These are phyloP conservation scores for Coemansia asiatica DNA, from an alignment of 192 early-diverging fungal genomes.

Conservation along the genomic window DNA sequence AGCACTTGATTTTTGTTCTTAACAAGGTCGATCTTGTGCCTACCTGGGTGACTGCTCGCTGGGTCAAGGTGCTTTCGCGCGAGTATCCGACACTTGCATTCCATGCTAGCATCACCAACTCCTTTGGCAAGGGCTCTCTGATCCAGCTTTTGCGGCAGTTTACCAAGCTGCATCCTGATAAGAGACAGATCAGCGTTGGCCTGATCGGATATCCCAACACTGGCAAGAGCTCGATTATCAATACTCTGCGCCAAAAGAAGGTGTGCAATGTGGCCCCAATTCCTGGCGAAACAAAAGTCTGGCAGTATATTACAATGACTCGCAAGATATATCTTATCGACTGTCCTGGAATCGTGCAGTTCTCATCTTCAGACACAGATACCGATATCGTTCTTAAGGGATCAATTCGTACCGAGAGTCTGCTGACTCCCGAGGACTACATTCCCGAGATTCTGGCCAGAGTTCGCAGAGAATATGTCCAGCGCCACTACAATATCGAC, in stretches of 20 bases:
- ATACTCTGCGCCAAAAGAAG: conserved; percentile 92
- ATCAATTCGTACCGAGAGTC: conserved; percentile 91
- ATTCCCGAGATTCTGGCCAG: conserved; percentile 79
- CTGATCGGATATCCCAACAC: conserved; percentile 98
- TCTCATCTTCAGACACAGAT: conserved; percentile 82
- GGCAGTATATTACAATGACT: conserved; percentile 99
- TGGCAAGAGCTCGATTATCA: conserved; percentile 98
- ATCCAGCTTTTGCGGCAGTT: conserved; percentile 99
- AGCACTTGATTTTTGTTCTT: conserved; percentile 92
- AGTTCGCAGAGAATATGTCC: conserved; percentile 87
- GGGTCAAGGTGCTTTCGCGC: conserved; percentile 88
- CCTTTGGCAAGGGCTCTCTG: conserved; percentile 97
- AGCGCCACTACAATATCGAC: conserved; percentile 86
- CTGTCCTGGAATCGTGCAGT: conserved; percentile 97
- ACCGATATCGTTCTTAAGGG: conserved; percentile 97
- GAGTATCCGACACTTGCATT: conserved; percentile 97
- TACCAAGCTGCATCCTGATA: conserved; percentile 88
- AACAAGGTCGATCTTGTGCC: conserved; percentile 99
- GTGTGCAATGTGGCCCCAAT: conserved; percentile 98
- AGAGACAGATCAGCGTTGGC: conserved; percentile 98
- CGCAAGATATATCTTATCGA: conserved; percentile 98
- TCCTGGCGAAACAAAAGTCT: conserved; percentile 97
- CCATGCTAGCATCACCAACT: conserved; percentile 97
- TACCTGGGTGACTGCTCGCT: conserved; percentile 96
- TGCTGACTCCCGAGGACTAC: conserved; percentile 85